A percentile compares a stretch with the other conserved stretches of the same genome.
Evolutionary conservation across 805 yeast genomes (phyloP).

Genomic region (Babjeviella inositovora): DNA sequence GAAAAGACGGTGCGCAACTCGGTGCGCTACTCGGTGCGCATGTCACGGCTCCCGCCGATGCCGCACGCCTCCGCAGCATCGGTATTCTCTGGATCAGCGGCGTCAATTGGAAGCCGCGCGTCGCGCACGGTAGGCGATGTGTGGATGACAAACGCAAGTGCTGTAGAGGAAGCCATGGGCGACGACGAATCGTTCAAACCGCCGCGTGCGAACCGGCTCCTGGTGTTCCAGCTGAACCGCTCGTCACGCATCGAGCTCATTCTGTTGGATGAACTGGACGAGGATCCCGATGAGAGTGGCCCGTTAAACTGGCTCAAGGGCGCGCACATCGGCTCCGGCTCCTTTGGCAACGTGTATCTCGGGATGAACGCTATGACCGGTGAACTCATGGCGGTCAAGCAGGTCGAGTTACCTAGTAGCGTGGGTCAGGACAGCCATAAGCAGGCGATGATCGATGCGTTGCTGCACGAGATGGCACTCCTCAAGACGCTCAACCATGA

Average conservation of each 20-base stretch:
- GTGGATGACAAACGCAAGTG: conserved; percentile 21
- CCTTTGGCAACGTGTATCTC: conserved; percentile 84
- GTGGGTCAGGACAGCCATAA: conserved; percentile 11
- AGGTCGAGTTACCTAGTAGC: conserved; percentile 50
- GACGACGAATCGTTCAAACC: neutral
- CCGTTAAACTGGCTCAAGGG: conserved; percentile 89
- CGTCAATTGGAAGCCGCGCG: conserved; percentile 3
- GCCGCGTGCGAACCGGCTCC: neutral
- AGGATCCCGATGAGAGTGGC: conserved; percentile 19
- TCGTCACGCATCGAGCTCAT: conserved; percentile 30
- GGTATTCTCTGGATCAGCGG: conserved; percentile 4
- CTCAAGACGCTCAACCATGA: conserved; percentile 74
- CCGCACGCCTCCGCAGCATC: conserved; percentile 3
- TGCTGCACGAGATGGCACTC: conserved; percentile 68
- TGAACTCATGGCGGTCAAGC: conserved; percentile 94
- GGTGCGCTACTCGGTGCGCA: conserved; percentile 58
- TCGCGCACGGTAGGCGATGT: conserved; percentile 28
- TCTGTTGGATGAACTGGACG: conserved; percentile 20
- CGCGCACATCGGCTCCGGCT: conserved; percentile 84
- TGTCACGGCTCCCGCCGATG: conserved; percentile 17
- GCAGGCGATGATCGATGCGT: conserved; percentile 51
- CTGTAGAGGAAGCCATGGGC: conserved; percentile 20
- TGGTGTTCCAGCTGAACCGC: conserved; percentile 7
- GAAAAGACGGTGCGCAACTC: conserved; percentile 76
- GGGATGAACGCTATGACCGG: conserved; percentile 91